Percentiles rank a stretch among this genome's conserved stretches.
Evolutionary conservation across 495 filamentous ascomycete species (phyloP).

Genomic region (Aspergillus sclerotiicarbonarius): DNA sequence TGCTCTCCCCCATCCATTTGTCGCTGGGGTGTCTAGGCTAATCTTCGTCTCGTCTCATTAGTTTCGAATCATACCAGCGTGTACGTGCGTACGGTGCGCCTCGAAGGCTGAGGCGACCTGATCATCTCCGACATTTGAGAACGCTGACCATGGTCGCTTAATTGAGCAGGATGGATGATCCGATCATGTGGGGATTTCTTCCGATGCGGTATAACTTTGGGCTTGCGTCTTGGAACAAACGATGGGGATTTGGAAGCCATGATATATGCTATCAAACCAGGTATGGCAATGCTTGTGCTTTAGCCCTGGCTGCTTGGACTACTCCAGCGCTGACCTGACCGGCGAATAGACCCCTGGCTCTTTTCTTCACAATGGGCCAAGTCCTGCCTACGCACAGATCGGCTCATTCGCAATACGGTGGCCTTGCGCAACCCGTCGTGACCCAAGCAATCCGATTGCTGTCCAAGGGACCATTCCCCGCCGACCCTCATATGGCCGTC

Average conservation of each 20-base stretch:
- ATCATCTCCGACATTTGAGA: slow-evolving; percentile 12
- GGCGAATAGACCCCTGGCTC: slow-evolving; percentile 46
- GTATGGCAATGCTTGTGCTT: slow-evolving; percentile 18
- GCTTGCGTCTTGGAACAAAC: slow-evolving; percentile 59
- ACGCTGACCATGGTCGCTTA: slow-evolving; percentile 30
- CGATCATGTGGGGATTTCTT: slow-evolving; percentile 85
- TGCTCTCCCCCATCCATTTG: background rate
- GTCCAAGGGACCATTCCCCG: slow-evolving; percentile 58
- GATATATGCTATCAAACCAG: slow-evolving; percentile 74
- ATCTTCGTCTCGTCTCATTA: slow-evolving; percentile 31
- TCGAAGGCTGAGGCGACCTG: slow-evolving; percentile 10
- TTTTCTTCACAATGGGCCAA: slow-evolving; percentile 84
- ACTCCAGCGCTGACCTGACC: slow-evolving; percentile 19
- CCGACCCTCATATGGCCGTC: slow-evolving; percentile 34
- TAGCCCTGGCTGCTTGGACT: background rate
- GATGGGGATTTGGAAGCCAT: slow-evolving; percentile 86
- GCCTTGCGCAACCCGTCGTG: slow-evolving; percentile 87
- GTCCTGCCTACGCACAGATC: slow-evolving; percentile 83
- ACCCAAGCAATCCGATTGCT: slow-evolving; percentile 81
- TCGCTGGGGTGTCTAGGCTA: slow-evolving; percentile 8
- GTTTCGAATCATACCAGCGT: slow-evolving; percentile 95
- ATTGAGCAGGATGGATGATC: slow-evolving; percentile 78
- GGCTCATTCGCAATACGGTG: slow-evolving; percentile 64
- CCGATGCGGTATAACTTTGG: slow-evolving; percentile 67
- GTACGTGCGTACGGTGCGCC: slow-evolving; percentile 61